Evolutionary conservation across 129 eudicot genomes (phyloP).

Genomic region (Saposhnikovia divaricata): DNA sequence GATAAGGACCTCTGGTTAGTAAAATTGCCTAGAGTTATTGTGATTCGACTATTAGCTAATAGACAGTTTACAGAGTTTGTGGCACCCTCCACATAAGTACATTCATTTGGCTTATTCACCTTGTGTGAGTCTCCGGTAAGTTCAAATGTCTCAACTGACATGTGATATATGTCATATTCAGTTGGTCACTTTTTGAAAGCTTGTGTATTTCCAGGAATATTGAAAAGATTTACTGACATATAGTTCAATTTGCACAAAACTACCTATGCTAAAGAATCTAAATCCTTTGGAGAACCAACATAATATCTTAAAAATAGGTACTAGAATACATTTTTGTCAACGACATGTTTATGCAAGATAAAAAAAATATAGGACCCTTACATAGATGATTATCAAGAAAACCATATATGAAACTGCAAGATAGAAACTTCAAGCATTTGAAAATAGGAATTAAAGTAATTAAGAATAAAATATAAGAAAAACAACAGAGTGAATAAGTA

Average conservation of each 20-base stretch:
- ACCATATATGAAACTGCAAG: too few relatives aligned
- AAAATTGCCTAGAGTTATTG: conserved; percentile 15
- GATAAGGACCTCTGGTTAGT: conserved; percentile 10
- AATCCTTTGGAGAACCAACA: neutral
- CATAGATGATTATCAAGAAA: too few relatives aligned
- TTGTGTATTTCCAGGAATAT: neutral
- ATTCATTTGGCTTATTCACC: neutral
- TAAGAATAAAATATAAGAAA: too few relatives aligned
- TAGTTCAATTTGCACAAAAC: neutral
- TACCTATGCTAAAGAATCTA: neutral
- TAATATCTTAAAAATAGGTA: too few relatives aligned
- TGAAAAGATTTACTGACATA: neutral
- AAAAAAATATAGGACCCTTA: too few relatives aligned
- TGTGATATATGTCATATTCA: neutral
- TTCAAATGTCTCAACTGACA: neutral
- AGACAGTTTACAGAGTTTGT: neutral
- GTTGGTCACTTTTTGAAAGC: neutral
- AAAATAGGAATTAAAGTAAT: too few relatives aligned
- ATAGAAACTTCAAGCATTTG: too few relatives aligned
- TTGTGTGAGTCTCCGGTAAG: conserved; percentile 14
- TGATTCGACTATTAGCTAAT: neutral
- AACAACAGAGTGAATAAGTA: too few relatives aligned
- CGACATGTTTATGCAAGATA: too few relatives aligned
- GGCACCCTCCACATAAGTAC: neutral
- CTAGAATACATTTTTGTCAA: too few relatives aligned